phyloP scores from a whole-genome alignment of 2,329 filamentous ascomycete species.

The Claviceps capensis region DNA sequence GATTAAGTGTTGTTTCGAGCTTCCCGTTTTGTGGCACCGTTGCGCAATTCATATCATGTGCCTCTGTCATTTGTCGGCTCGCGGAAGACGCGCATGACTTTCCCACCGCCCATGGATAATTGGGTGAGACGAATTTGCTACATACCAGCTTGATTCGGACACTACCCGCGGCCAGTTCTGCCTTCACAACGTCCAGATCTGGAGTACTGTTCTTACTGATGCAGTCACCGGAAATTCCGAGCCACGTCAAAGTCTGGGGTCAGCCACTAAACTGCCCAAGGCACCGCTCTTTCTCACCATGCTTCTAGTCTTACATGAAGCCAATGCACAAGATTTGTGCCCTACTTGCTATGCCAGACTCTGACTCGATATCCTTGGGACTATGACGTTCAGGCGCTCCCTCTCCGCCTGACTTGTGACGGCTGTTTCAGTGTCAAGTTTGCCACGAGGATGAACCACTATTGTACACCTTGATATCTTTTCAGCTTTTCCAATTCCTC shows the following conservation, averaged over 20 bases:
- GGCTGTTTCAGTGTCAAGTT: neutral
- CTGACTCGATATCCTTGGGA: neutral
- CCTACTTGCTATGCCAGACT: neutral
- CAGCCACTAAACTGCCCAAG: neutral
- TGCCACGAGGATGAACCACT: neutral
- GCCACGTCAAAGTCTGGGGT: conserved; percentile 1
- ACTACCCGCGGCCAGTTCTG: neutral
- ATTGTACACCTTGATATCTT: neutral
- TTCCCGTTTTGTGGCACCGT: neutral
- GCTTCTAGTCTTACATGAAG: conserved; percentile 1
- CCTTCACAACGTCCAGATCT: neutral
- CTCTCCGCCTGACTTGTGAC: neutral
- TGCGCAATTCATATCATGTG: neutral
- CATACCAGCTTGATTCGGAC: neutral
- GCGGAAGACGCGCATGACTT: neutral
- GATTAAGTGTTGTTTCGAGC: neutral
- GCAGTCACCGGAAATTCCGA: neutral
- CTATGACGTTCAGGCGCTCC: neutral
- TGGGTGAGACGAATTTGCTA: neutral
- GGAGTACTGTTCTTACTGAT: neutral
- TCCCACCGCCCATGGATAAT: neutral
- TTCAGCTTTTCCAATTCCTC: neutral
- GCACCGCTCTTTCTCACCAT: neutral
- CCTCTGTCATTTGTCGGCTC: neutral
- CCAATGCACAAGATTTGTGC: neutral